A percentile compares a stretch with the other conserved stretches of the same genome.
Conservation (phyloP, 1,139 yeast genomes). For the Suhomyces anneliseae region DNA sequence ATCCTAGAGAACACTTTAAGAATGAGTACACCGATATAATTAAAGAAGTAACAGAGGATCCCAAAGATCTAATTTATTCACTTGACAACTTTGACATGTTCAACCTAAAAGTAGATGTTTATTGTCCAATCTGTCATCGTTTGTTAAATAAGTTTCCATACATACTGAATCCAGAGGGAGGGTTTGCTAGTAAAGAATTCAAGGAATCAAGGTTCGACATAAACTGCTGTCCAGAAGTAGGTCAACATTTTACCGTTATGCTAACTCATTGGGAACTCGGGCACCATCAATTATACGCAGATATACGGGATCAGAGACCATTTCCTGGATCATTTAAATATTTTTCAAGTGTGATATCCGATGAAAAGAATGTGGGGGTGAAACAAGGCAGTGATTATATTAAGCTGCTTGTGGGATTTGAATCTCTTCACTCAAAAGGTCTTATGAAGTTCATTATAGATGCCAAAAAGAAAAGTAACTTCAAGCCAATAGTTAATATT, state of each 20-base stretch:
- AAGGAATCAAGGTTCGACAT: not conserved
- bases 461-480: not conserved
- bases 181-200: slow-evolving; percentile 25
- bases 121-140: slow-evolving; percentile 22
- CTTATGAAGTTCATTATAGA: not conserved
- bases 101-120: slow-evolving; percentile 9
- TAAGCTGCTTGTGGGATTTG: not conserved
- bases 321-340: slow-evolving; percentile 17
- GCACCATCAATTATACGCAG: slow-evolving; percentile 25
- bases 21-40: slow-evolving; percentile 9
- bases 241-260: slow-evolving; percentile 2
- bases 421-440: not conserved
- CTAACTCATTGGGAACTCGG: slow-evolving; percentile 21
- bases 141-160: slow-evolving; percentile 5
- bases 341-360: slow-evolving; percentile 12
- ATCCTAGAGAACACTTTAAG: slow-evolving; percentile 11
- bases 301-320: slow-evolving; percentile 9
- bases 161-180: slow-evolving; percentile 18
- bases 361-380: slow-evolving; percentile 2
- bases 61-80: slow-evolving; percentile 4
- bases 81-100: slow-evolving; percentile 2
- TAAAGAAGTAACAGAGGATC: not conserved
- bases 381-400: slow-evolving; percentile 5
- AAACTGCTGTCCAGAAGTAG: slow-evolving; percentile 4
- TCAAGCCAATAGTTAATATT: not conserved